Evolutionary conservation across 2,329 filamentous ascomycete genomes (phyloP).

Genomic region (Didymella glomerata): DNA sequence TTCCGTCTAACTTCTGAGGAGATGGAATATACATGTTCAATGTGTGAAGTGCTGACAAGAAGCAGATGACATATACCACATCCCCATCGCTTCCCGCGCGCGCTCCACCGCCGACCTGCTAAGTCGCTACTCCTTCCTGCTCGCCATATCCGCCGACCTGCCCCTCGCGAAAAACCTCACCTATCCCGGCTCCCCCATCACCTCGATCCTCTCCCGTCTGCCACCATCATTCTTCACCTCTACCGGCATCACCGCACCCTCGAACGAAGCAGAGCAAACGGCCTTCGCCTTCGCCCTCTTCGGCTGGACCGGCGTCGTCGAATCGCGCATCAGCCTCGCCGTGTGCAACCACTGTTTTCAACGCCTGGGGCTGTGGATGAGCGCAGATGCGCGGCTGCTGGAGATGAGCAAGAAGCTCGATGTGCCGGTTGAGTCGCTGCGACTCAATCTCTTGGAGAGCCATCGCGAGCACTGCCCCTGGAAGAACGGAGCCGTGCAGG

Average conservation of each 20-base stretch:
- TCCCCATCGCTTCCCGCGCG: constrained; percentile 55
- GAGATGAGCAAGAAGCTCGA: constrained; percentile 47
- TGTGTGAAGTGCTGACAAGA: constrained; percentile 24
- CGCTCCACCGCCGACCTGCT: constrained; percentile 51
- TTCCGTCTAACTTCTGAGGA: too few species aligned
- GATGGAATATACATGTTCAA: too few species aligned
- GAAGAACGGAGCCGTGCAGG: constrained; percentile 49
- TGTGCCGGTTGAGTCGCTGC: constrained; percentile 40
- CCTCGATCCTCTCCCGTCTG: constrained; percentile 38
- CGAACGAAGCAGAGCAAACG: constrained; percentile 32
- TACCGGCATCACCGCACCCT: constrained; percentile 22
- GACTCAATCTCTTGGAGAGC: constrained; percentile 48
- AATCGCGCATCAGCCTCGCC: constrained; percentile 73
- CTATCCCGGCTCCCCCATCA: constrained; percentile 41
- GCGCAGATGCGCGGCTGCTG: constrained; percentile 54
- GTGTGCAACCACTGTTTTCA: constrained; percentile 88
- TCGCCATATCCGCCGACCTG: constrained; percentile 44
- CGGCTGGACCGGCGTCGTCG: constrained; percentile 64
- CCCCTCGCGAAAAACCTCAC: constrained; percentile 46
- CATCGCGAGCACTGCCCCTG: constrained; percentile 55
- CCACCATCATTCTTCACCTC: constrained; percentile 36
- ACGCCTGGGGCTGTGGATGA: constrained; percentile 92
- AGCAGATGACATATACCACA: constrained; percentile 70
- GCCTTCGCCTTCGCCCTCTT: constrained; percentile 53
- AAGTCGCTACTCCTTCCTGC: constrained; percentile 52